These are phyloP conservation scores for Tylopilus subfusipes DNA, from an alignment of 768 basidiomycete genomes.

Conservation along the genomic window DNA sequence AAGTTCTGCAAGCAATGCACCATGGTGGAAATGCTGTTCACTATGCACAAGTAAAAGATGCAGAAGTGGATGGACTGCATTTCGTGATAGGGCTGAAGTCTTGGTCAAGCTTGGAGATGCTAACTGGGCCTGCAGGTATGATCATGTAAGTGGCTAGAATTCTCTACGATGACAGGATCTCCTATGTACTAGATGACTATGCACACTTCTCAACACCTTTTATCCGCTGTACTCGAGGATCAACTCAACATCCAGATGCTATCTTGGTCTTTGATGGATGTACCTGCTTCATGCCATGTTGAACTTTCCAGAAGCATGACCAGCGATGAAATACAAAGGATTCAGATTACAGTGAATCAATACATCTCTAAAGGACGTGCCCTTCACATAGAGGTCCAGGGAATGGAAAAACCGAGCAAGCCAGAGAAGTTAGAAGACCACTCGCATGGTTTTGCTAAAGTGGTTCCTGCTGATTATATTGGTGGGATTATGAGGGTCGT, in stretches of 20 bases:
- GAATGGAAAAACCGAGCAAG: conserved; percentile 45
- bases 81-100: conserved; percentile 54
- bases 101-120: conserved; percentile 51
- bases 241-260: conserved; percentile 63
- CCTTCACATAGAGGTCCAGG: conserved; percentile 73
- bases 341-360: conserved; percentile 63
- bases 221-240: conserved; percentile 75
- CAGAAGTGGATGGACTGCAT: conserved; percentile 40
- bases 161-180: not conserved
- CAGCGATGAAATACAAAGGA: conserved; percentile 51
- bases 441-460: conserved; percentile 51
- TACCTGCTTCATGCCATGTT: conserved; percentile 69
- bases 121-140: conserved; percentile 64
- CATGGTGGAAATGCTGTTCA: conserved; percentile 74
- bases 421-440: conserved; percentile 38
- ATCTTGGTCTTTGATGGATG: conserved; percentile 75
- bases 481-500: conserved; percentile 77
- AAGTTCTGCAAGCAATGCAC: conserved; percentile 63
- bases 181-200: conserved; percentile 64
- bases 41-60: conserved; percentile 48
- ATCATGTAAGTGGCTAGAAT: conserved; percentile 52
- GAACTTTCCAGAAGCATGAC: conserved; percentile 71
- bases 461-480: conserved; percentile 67
- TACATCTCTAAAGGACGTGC: conserved; percentile 66
- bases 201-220: conserved; percentile 82